These are phyloP conservation scores for Barnettozyma salicaria DNA, from an alignment of 805 yeast species.

Conservation along the genomic window DNA sequence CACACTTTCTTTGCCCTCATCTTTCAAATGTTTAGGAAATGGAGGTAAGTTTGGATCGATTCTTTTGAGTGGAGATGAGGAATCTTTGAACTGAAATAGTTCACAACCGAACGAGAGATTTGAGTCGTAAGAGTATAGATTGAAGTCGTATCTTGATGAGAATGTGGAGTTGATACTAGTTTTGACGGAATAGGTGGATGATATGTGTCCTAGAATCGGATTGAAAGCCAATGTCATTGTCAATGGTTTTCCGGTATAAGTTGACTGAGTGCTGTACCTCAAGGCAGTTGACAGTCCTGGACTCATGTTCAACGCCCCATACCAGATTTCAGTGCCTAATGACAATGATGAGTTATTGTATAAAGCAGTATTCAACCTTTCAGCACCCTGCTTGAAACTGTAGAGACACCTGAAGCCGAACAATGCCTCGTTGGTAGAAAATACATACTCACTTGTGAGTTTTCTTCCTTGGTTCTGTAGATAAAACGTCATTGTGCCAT, in stretches of 20 bases:
- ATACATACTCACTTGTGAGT: conserved; percentile 66
- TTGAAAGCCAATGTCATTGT: conserved; percentile 82
- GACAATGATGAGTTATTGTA: conserved; percentile 62
- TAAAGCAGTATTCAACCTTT: conserved; percentile 34
- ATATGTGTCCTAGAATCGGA: conserved; percentile 84
- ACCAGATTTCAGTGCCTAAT: conserved; percentile 85
- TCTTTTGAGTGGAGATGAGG: conserved; percentile 7
- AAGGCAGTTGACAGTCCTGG: conserved; percentile 87
- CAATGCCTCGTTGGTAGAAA: conserved; percentile 77
- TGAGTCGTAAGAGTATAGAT: conserved; percentile 83
- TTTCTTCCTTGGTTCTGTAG: conserved; percentile 62
- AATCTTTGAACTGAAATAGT: conserved; percentile 51
- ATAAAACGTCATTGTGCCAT: conserved; percentile 57
- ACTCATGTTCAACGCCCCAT: conserved; percentile 73
- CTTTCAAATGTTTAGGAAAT: conserved; percentile 26
- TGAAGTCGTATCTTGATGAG: conserved; percentile 82
- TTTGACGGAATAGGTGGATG: conserved; percentile 81
- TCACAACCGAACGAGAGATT: conserved; percentile 85
- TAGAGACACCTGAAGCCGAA: conserved; percentile 77
- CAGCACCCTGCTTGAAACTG: conserved; percentile 42
- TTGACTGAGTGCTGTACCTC: conserved; percentile 78
- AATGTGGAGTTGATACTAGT: conserved; percentile 72
- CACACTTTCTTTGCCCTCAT: conserved; percentile 30
- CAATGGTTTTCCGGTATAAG: conserved; percentile 83
- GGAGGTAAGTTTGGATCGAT: conserved; percentile 28